phyloP scores from a whole-genome alignment of 129 eudicot species.

The Centella asiatica region DNA sequence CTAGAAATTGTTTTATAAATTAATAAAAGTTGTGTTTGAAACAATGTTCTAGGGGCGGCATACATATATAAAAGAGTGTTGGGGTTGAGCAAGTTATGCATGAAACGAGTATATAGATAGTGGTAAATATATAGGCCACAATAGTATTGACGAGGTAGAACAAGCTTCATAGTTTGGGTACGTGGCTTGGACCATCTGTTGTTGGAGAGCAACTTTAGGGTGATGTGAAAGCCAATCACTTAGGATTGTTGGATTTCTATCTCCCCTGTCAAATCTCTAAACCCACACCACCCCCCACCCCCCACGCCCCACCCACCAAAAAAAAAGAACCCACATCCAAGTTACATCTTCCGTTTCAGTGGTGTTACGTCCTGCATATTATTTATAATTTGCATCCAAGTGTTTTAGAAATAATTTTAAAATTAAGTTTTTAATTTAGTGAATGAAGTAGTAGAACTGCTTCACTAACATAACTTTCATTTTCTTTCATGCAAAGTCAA shows the following conservation, averaged over 20 bases:
- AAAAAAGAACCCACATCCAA: no score
- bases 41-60: neutral
- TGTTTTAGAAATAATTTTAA: no score
- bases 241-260: neutral
- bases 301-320: neutral
- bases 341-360: no score
- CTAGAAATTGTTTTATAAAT: neutral
- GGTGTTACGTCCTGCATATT: no score
- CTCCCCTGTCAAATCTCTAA: neutral
- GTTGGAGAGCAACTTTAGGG: conserved; percentile 31
- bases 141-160: neutral
- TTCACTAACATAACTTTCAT: no score
- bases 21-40: conserved; percentile 11
- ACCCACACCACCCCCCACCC: conserved; percentile 1
- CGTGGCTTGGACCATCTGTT: conserved; percentile 19
- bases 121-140: no score
- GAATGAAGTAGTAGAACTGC: no score
- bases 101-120: neutral
- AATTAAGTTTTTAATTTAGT: no score
- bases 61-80: conserved; percentile 7
- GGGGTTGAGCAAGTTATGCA: neutral
- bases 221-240: conserved; percentile 18
- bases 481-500: no score
- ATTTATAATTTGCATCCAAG: no score
- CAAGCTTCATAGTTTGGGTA: neutral